Base-by-base conservation (phyloP, 345 rosid genomes). In the Eutrema heterophyllum region DNA sequence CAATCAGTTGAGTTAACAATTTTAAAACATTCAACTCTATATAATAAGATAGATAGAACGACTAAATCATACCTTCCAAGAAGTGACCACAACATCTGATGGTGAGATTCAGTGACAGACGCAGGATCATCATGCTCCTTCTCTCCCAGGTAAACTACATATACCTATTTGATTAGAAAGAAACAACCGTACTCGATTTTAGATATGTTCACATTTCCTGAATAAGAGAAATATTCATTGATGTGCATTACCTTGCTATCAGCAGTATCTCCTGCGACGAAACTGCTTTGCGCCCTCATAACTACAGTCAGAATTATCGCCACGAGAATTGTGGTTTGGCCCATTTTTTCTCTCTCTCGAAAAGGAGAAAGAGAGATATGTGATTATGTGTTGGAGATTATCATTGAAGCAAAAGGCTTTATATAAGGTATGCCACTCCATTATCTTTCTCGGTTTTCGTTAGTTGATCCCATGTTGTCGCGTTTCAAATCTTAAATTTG, bases 81-180 rank as follows among this genome's bases (percentile, higher is more conserved):
- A 67, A 72, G 44, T 51, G 78, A 60, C 35, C 44, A 32, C 24
- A 81, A 55, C 80, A 81, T 78, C 36, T 59, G 71, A 57, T 70
- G 78, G 61, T 81, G 84, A 41, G 53, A 50, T 43, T 71, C 54
- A 4, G 79, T 81, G 58, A 71, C 71, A 30, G 53, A 62, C 5
- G 60, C 50, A 6, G 77, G 84, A 77, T 77, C 81, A 58, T 77
- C 79, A 67, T 74, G 67, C 14, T 70, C 68, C 52, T 69, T 78
- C 59, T 70, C 81, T 45, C 84, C 80, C 60, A 81, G 29, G 57
- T 81, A 81, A 50, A 78, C 84, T 65, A 81, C 71, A 16, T 78
- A 70, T 43, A 78, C 74, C 84, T 78, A 56, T 65, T 73, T 35
- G 2, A 30, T 65, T 12, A 71, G 26, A 62, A 57, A 51, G 6